Conservation (phyloP, 139 green algal species). For the Cymbomonas tetramitiformis region DNA sequence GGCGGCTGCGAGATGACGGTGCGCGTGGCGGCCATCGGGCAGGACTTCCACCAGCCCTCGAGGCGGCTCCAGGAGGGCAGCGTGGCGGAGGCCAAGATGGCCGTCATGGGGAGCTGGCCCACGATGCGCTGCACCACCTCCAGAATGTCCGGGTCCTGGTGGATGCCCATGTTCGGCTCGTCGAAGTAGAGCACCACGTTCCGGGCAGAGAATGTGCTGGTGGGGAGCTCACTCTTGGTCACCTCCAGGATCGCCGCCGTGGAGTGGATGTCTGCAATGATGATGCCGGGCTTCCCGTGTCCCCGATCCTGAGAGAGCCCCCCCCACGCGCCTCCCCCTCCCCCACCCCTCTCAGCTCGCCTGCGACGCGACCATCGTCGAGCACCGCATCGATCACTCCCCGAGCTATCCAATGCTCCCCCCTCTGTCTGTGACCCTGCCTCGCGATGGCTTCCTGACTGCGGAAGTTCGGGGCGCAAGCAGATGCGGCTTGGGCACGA, state of each 20-base stretch:
- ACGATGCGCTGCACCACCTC: slow-evolving; percentile 22
- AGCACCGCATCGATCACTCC: neutral
- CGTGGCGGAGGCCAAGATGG: slow-evolving; percentile 36
- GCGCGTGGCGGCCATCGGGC: neutral
- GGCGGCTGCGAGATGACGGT: slow-evolving; percentile 24
- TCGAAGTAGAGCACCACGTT: slow-evolving; percentile 35
- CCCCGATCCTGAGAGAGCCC: slow-evolving; percentile 6
- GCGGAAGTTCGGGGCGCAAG: too few relatives aligned
- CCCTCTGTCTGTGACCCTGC: too few relatives aligned
- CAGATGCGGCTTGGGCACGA: too few relatives aligned
- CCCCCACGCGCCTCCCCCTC: neutral
- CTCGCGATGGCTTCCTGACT: too few relatives aligned
- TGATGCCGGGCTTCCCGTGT: slow-evolving; percentile 14
- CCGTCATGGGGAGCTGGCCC: slow-evolving; percentile 23
- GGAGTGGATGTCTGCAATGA: slow-evolving; percentile 19
- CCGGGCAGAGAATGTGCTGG: neutral
- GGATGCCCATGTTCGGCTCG: slow-evolving; percentile 42
- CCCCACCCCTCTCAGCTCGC: too few relatives aligned
- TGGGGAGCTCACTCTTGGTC: neutral
- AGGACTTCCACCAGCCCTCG: slow-evolving; percentile 29
- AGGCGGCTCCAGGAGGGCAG: slow-evolving; percentile 29
- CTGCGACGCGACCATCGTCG: too few relatives aligned
- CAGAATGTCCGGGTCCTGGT: slow-evolving; percentile 26
- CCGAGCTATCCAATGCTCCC: neutral
- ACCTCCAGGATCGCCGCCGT: slow-evolving; percentile 9